Evolutionary conservation across 352 stramenopile species (phyloP).

Genomic region (Phytophthora melonis): DNA sequence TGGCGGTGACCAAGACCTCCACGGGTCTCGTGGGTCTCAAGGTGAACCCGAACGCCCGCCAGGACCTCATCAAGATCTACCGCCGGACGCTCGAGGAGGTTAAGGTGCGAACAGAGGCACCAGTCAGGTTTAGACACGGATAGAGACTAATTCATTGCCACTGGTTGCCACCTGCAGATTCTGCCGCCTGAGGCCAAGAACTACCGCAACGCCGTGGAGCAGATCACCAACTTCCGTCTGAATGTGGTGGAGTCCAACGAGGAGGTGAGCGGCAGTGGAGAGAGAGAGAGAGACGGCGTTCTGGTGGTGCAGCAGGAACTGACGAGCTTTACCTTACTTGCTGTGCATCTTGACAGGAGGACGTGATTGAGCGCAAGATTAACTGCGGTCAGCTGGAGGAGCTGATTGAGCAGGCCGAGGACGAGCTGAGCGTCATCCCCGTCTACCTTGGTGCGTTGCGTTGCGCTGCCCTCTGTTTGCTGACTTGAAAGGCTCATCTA

Average conservation of each 20-base stretch:
- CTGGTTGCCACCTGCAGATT: conserved; percentile 41
- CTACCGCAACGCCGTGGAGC: conserved; percentile 83
- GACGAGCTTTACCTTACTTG: background rate
- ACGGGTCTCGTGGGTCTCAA: conserved; percentile 87
- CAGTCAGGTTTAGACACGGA: background rate
- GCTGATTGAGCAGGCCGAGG: conserved; percentile 88
- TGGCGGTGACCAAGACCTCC: conserved; percentile 89
- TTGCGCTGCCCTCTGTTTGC: background rate
- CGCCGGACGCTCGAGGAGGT: conserved; percentile 84
- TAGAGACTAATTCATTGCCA: background rate
- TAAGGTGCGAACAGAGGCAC: conserved; percentile 51
- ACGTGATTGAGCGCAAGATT: conserved; percentile 85
- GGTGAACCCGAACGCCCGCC: conserved; percentile 85
- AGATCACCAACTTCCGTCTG: conserved; percentile 89
- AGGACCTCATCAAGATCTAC: conserved; percentile 89
- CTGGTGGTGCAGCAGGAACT: conserved; percentile 23
- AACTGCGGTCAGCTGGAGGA: conserved; percentile 91
- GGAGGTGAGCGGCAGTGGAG: conserved; percentile 56
- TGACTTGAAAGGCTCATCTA: background rate
- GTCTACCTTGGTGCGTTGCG: conserved; percentile 79
- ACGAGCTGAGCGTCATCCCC: conserved; percentile 87
- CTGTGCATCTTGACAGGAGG: conserved; percentile 51
- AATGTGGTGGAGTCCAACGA: conserved; percentile 77
- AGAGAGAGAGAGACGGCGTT: conserved; percentile 4
- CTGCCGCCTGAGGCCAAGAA: conserved; percentile 72